Conservation (phyloP, 768 basidiomycete species). For the Artomyces pyxidatus region DNA sequence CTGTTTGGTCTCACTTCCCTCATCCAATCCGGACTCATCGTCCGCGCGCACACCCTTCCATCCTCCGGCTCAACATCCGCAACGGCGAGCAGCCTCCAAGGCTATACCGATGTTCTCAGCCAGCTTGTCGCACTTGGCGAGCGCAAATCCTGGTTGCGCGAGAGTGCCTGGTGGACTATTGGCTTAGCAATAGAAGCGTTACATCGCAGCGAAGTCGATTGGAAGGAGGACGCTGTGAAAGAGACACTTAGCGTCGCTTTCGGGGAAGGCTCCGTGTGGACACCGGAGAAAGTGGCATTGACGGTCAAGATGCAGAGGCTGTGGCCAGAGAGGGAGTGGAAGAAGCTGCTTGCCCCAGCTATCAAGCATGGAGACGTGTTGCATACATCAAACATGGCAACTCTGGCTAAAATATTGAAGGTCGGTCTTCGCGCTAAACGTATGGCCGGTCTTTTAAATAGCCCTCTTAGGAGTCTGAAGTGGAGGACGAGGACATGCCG, state of each 20-base stretch:
- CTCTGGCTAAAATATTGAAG: conserved; percentile 73
- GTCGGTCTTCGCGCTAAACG: no score
- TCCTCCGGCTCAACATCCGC: conserved; percentile 45
- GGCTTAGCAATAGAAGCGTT: conserved; percentile 55
- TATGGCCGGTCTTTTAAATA: no score
- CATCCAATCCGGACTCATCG: conserved; percentile 77
- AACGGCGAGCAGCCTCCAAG: conserved; percentile 45
- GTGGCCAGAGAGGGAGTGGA: conserved; percentile 58
- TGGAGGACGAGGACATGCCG: conserved; percentile 41
- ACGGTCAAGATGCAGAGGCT: conserved; percentile 59
- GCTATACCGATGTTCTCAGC: conserved; percentile 50
- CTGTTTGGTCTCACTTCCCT: conserved; percentile 85
- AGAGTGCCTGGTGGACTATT: conserved; percentile 86
- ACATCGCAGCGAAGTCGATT: conserved; percentile 48
- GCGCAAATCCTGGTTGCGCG: conserved; percentile 84
- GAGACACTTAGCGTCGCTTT: conserved; percentile 45
- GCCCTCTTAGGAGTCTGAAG: conserved; percentile 31
- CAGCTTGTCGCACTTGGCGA: conserved; percentile 65
- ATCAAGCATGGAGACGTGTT: conserved; percentile 75
- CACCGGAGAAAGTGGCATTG: conserved; percentile 82
- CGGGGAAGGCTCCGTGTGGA: conserved; percentile 55
- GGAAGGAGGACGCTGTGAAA: conserved; percentile 62
- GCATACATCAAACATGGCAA: conserved; percentile 58
- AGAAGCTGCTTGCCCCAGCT: conserved; percentile 49
- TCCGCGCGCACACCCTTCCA: conserved; percentile 48